Percentiles rank a stretch among this genome's conserved stretches.
Evolutionary conservation across 805 yeast genomes (phyloP).

Genomic region (Cyberlindnera lachancei): DNA sequence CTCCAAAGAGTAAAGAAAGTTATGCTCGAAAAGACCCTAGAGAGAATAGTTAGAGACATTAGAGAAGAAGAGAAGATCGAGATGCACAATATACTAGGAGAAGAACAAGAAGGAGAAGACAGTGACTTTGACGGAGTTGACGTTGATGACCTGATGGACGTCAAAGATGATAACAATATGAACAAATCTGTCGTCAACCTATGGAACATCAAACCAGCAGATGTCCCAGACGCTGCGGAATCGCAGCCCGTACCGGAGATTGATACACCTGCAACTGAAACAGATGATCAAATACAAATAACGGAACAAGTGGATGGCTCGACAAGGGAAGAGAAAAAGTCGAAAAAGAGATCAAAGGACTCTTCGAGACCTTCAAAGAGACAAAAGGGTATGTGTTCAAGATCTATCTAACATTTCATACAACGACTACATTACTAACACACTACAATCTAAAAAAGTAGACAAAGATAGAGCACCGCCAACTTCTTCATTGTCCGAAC

Average conservation of each 20-base stretch:
- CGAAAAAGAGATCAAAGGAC: slow-evolving; percentile 49
- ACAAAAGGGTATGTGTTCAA: slow-evolving; percentile 28
- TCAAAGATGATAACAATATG: slow-evolving; percentile 55
- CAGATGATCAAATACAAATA: slow-evolving; percentile 7
- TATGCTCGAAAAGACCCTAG: slow-evolving; percentile 55
- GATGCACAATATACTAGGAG: slow-evolving; percentile 18
- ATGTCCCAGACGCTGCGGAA: background rate
- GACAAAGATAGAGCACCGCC: slow-evolving; percentile 67
- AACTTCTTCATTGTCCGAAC: slow-evolving; percentile 51
- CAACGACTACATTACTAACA: slow-evolving; percentile 22
- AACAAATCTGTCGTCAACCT: slow-evolving; percentile 69
- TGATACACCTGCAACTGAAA: slow-evolving; percentile 1
- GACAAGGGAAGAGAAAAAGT: slow-evolving; percentile 25
- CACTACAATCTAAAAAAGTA: slow-evolving; percentile 11
- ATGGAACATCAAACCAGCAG: slow-evolving; percentile 43
- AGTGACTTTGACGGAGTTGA: slow-evolving; percentile 30
- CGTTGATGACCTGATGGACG: slow-evolving; percentile 53
- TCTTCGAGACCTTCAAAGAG: slow-evolving; percentile 27
- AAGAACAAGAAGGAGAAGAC: slow-evolving; percentile 24
- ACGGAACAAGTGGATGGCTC: slow-evolving; percentile 10
- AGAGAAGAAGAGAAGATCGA: slow-evolving; percentile 58
- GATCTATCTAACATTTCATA: background rate
- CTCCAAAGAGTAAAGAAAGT: slow-evolving; percentile 64
- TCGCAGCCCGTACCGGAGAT: slow-evolving; percentile 4
- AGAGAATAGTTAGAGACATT: slow-evolving; percentile 45